Base-by-base conservation (phyloP, 306 rosid genomes). In the Mimosa pudica region DNA sequence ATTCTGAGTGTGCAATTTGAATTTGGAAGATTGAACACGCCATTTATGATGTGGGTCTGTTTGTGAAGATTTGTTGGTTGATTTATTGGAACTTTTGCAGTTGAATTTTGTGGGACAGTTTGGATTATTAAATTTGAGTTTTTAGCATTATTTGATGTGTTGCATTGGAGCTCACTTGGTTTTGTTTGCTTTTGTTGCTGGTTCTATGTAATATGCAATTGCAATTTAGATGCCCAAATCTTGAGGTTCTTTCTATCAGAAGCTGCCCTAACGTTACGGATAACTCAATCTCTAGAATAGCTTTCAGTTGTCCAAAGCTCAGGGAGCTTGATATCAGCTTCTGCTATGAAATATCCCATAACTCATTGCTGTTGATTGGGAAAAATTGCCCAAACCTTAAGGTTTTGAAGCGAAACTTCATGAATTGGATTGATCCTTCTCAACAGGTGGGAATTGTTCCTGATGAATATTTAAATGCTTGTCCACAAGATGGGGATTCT, bases 401-500 rank as follows among this genome's bases (percentile, higher is more conserved):
- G 84, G 60, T 88, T 82, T 79, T 95, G 79, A 91, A 88, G 81
- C 87, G 98, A 51, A 95, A 92, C 81, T 47, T 82, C 66, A 75
- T 92, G 89, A 95, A 95, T 75, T 89, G 84, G 87, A 82, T 91
- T 36, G 96, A 91, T 77, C 88, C 97, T 71, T 90, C 96, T 30
- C 88, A 89, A 52, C 89, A 94, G n/a, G 4, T 44, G 9, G 91
- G 95, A 63, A 70, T 90, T 48, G 93, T 94, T 83, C 98, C 98
- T 14, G 45, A 84, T 10, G 89, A 81, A 70, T 92, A 91, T 73
- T 83, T 91, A 3, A 84, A 85, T 80, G 90, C 92, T 61, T 88
- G 92, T 82, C 98, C 97, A 4, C 98, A 92, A 91, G 98, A 95
- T 52, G 91, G 89, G 71, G 91, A 91, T 58, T 69, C 89, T n/a